Conservation (phyloP, 2,329 filamentous ascomycete species). For the Sclerotinia subarctica region DNA sequence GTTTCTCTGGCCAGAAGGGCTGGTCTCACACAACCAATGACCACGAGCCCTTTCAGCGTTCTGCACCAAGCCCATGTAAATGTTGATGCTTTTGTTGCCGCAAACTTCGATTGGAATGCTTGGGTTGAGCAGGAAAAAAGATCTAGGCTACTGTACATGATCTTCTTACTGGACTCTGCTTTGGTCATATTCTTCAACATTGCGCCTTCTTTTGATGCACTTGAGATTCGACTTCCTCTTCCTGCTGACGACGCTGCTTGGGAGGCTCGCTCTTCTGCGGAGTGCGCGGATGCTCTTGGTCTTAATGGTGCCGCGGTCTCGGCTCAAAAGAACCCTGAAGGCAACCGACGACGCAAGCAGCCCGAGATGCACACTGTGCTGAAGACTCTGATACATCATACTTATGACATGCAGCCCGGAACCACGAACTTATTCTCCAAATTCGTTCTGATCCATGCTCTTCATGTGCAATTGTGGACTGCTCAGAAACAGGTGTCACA, state of each 20-base stretch:
- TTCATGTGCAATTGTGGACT: constrained; percentile 60
- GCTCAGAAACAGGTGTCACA: constrained; percentile 45
- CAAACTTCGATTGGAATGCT: constrained; percentile 59
- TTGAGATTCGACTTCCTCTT: constrained; percentile 65
- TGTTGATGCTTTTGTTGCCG: constrained; percentile 46
- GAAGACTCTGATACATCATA: constrained; percentile 56
- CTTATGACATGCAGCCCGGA: constrained; percentile 58
- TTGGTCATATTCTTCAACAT: constrained; percentile 70
- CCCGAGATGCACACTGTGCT: constrained; percentile 61
- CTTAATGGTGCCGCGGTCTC: constrained; percentile 57
- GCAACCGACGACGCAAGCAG: constrained; percentile 62
- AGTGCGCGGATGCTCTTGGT: constrained; percentile 64
- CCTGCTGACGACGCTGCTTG: constrained; percentile 71
- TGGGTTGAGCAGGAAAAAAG: constrained; percentile 73
- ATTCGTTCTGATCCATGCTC: constrained; percentile 68
- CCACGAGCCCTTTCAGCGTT: constrained; percentile 51
- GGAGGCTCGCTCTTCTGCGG: constrained; percentile 58
- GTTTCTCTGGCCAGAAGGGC: constrained; percentile 55
- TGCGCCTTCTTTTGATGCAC: constrained; percentile 58
- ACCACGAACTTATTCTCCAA: constrained; percentile 71
- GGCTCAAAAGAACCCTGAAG: constrained; percentile 55
- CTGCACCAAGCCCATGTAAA: constrained; percentile 57
- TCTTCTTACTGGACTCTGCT: constrained; percentile 62
- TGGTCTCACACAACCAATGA: constrained; percentile 54
- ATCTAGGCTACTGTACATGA: constrained; percentile 60